phyloP scores from a whole-genome alignment of 805 yeast species.

The Yarrowia keelungensis region DNA sequence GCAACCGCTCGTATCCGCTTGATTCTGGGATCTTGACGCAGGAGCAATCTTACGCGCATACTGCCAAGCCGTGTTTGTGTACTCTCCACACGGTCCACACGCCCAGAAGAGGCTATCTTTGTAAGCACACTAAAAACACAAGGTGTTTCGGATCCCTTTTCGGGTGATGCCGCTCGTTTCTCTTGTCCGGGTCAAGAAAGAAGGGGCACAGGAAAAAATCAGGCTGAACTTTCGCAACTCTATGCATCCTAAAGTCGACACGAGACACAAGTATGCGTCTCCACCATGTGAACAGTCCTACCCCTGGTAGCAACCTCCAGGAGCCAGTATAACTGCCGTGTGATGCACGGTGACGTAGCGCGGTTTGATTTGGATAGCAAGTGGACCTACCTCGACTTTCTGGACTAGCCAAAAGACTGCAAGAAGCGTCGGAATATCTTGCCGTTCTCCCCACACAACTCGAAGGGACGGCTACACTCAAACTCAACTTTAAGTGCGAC shows the following conservation, averaged over 20 bases:
- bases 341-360: neutral
- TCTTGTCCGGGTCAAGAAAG: neutral
- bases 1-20: neutral
- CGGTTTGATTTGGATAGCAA: neutral
- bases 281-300: neutral
- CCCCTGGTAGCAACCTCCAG: neutral
- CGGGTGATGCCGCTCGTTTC: constrained; percentile 3
- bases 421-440: neutral
- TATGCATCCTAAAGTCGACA: constrained; percentile 4
- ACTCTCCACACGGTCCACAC: neutral
- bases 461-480: constrained; percentile 12
- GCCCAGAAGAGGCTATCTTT: neutral
- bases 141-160: constrained; percentile 2
- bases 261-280: constrained; percentile 6
- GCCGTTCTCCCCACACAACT: constrained; percentile 16
- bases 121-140: neutral
- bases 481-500: constrained; percentile 3
- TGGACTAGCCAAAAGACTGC: neutral
- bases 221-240: constrained; percentile 2
- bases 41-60: constrained; percentile 5
- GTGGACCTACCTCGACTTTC: neutral
- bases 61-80: neutral
- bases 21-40: neutral
- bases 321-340: neutral
- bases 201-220: neutral